Evolutionary conservation across 306 rosid genomes (phyloP).

Genomic region (Styphnolobium japonicum): DNA sequence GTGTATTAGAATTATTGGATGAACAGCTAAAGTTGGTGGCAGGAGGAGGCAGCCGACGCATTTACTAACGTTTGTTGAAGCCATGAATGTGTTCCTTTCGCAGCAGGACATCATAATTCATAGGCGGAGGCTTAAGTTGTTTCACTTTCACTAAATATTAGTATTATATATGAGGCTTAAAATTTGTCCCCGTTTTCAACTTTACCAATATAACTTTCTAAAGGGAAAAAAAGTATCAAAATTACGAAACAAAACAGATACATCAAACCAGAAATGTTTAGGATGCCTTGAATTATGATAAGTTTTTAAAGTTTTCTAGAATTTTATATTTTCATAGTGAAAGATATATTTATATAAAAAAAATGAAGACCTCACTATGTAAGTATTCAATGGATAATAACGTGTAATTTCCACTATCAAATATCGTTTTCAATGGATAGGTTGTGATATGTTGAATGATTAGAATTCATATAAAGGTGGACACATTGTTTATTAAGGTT

Average conservation of each 20-base stretch:
- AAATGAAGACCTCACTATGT: background rate
- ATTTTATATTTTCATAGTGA: constrained; percentile 2
- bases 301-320: background rate
- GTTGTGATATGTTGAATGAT: background rate
- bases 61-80: constrained; percentile 4
- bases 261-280: background rate
- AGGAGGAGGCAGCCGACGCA: background rate
- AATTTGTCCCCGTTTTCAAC: background rate
- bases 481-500: background rate
- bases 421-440: constrained; percentile 16
- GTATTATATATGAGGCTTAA: background rate
- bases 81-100: background rate
- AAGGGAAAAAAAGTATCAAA: background rate
- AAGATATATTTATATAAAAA: background rate
- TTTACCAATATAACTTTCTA: background rate
- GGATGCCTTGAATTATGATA: background rate
- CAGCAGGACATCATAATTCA: background rate
- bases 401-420: background rate
- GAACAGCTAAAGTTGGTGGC: constrained; percentile 16
- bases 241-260: background rate
- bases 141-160: background rate
- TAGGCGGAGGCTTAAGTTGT: background rate
- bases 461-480: background rate
- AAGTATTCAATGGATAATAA: constrained; percentile 3
- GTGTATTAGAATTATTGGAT: background rate